Base-by-base conservation (phyloP, 371 early-diverging fungal species). In the Apophysomyces sp. region DNA sequence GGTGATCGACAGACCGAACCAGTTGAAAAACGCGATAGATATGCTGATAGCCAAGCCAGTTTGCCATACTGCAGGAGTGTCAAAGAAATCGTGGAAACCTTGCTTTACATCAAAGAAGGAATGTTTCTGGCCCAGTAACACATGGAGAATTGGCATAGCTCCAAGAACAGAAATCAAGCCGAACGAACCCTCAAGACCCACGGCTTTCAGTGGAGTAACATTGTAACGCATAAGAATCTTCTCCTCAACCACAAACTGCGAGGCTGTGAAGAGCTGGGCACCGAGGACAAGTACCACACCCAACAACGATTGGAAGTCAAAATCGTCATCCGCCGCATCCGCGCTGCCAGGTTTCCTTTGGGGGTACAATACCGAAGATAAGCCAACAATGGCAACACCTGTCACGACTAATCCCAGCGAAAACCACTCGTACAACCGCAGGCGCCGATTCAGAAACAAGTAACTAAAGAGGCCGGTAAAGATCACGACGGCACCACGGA, bases 241-340 rank as follows among this genome's bases (percentile, higher is more conserved):
- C 68, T 98, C 98, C 71, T 98, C 98, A 27, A 95, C 72, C 16
- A 98, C 95, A 77, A 98, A 97, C 75, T 95, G 95, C 2, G 90
- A 73, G 8, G 97, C 97, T 0, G 96, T 92, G 66, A 97, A 93
- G 32, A 93, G 69, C 73, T 98, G 97, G 5, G 97, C 97, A 52
- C 92, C 80, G 31, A 97, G 80, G 7, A 97, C 92, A 41, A 96
- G 69, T 11, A 83, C 52, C 12, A 96, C 90, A 44, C 98, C 98
- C 24, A 96, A 15, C 12, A 83, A 34, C 18, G 77, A 78, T 60
- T 55, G 49, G 52, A 61, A 55, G 60, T 80, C 77, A 27, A 72
- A 61, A 15, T 55, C 62, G 15, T 24, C 18, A 27, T 59, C 52
- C 18, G 26, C 62, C 4, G 21, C 44, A 24, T 6, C 55, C 16